Base-by-base conservation (phyloP, 805 yeast genomes). In the Cyberlindnera sargentensis region DNA sequence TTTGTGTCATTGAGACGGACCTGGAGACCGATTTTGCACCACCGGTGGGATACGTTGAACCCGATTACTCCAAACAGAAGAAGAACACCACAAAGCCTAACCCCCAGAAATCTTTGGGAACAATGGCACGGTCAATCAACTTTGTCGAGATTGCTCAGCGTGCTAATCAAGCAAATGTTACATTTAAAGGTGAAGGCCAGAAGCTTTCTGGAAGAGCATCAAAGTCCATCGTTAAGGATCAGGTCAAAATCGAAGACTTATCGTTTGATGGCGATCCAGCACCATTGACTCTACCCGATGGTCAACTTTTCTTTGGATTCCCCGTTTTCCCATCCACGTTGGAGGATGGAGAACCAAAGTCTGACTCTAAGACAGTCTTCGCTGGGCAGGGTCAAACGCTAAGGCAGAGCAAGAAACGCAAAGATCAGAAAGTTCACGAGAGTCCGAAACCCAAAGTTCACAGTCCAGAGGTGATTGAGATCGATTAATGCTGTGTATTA, bases 21-120 rank as follows among this genome's bases (percentile, higher is more conserved):
- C 71, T 93, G 48, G 95, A 87, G 46, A 95, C 97, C 0, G 99
- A 93, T 60, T 93, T 93, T 68, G 98, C 97, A 2, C 96, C 99
- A 3, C 99, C 99, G 0, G 96, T 91, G 5, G 99, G 99, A 0
- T 93, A 93, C 60, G 96, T 86, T 20, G 98, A 91, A 60, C 96
- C 96, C 2, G 89, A 85, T 49, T 77, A 76, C 62, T 52, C 61
- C 62, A 32, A 44, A n/a, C 45, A 45, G 35, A 45, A 34, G 3
- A 44, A 46, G 41, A 44, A 43, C 37, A 28, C 28, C 5, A 8
- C 37, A 5, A 35, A 28, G 30, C 39, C 41, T 24, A 34, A 37
- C 2, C 36, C 51, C 2, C 9, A 28, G 5, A 70, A 66, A 1
- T 72, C 73, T 2, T 67, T 75, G 6, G 91, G 86, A 1, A 72